These are phyloP conservation scores for Botrytis paeoniae DNA, from an alignment of 2,329 filamentous ascomycete species.

Conservation along the genomic window DNA sequence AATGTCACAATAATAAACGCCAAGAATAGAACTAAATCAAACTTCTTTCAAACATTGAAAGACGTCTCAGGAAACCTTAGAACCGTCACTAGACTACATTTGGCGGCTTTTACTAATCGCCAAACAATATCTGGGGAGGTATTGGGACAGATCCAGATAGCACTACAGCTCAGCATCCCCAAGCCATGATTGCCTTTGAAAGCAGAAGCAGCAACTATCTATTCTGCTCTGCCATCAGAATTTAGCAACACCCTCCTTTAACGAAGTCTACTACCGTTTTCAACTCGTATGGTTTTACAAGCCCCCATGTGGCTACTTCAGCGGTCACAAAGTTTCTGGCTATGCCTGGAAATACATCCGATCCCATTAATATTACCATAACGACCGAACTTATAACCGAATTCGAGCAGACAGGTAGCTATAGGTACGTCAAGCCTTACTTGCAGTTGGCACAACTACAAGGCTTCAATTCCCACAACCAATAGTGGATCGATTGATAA, in stretches of 20 bases:
- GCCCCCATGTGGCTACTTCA: neutral
- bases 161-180: neutral
- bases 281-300: neutral
- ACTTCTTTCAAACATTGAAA: conserved; percentile 52
- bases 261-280: neutral
- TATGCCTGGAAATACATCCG: neutral
- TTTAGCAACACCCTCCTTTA: neutral
- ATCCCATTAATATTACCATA: conserved; percentile 10
- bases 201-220: conserved; percentile 6
- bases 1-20: conserved; percentile 48
- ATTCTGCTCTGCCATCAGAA: conserved; percentile 1
- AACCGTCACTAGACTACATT: conserved; percentile 47
- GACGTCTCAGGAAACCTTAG: conserved; percentile 47
- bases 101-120: conserved; percentile 39
- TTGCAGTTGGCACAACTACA: neutral
- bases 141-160: neutral
- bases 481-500: neutral
- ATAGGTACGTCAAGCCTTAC: neutral
- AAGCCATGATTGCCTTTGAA: conserved; percentile 2
- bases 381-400: neutral
- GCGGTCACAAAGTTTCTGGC: neutral
- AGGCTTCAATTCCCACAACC: neutral
- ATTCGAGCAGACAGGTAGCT: neutral
- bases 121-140: conserved; percentile 23
- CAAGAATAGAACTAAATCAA: conserved; percentile 43